Evolutionary conservation across 2,329 filamentous ascomycete species (phyloP), one percentile per base, ranked within the genome.

Genomic region (Monilinia polystroma): DNA sequence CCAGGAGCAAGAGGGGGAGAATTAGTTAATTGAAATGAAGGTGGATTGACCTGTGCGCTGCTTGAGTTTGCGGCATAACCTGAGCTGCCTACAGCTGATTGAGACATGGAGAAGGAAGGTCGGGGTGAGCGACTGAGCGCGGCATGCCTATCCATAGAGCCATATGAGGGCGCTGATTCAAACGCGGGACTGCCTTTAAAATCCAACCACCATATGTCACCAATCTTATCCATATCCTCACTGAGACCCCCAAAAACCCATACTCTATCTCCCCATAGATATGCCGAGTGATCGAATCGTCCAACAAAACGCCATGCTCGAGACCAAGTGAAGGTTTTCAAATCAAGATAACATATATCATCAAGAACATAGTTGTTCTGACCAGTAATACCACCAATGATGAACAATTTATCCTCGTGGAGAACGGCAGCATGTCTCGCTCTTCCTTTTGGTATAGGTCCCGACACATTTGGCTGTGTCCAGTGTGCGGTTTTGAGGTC

Each of bases 321-420:
- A 66, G 94, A 98, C 95, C 95, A 99, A 0, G 93, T 97, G 83
- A 92, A 97, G 2, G 95, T 98, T 81, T 96, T 97, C 57, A 99
- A 82, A 76, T 99, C 95, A 59, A 99, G 85, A 75, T 96, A 99
- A 80, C 93, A 97, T 62, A 99, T 92, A 76, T 99, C 95, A 76
- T 98, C 94, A 59, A 98, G 83, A 32, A 98, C 93, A 73, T 92
- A 89, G 75, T 92, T 97, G 72, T 95, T 93, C 72, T 94, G 90
- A 2, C 93, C 94, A 6, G 93, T 96, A 73, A 98, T 92, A n/a
- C 95, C 95, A 66, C 95, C 95, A 68, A 96, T 89, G 68, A 99
- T 90, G 76, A 97, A 99, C 11, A 99, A 82, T 76, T 97, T 98
- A 79, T 99, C 94, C 75, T 99, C 93, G 76, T 98, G 90, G 43